Evolutionary conservation across 2,329 filamentous ascomycete genomes (phyloP).

Genomic region (Exophiala aquamarina): DNA sequence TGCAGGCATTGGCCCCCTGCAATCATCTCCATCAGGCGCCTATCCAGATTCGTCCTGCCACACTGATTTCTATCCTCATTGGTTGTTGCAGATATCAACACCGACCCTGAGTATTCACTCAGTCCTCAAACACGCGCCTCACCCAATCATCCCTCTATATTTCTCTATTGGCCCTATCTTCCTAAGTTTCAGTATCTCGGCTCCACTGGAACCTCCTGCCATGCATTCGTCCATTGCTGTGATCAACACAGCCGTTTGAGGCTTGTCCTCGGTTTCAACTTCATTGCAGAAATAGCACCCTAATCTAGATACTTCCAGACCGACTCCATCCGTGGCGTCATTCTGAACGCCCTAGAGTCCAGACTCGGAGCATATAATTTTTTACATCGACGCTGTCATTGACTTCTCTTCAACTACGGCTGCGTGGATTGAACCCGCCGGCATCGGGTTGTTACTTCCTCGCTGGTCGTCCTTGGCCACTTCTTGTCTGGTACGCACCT

Average conservation of each 20-base stretch:
- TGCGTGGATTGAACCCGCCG: not conserved
- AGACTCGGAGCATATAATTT: not conserved
- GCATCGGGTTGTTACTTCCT: slow-evolving; percentile 1
- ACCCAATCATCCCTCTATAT: no score
- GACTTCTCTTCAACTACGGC: not conserved
- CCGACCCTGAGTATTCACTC: no score
- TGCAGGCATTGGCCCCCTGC: no score
- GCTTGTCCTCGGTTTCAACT: not conserved
- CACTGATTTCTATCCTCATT: no score
- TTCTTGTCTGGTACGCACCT: not conserved
- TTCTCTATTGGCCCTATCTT: no score
- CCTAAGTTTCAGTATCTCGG: no score
- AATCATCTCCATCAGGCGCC: no score
- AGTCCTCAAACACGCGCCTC: no score
- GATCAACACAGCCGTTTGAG: not conserved
- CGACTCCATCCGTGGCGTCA: not conserved
- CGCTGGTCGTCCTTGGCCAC: not conserved
- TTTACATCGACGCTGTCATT: not conserved
- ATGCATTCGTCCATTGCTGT: no score
- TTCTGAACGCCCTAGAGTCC: not conserved
- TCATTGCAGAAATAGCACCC: slow-evolving; percentile 3
- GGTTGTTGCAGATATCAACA: no score
- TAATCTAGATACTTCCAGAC: not conserved
- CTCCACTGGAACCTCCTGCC: no score
- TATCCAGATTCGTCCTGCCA: no score